Percentiles rank a stretch among this genome's conserved stretches.
Conservation (phyloP, 106 monocot species). For the Apostasia ramifera region DNA sequence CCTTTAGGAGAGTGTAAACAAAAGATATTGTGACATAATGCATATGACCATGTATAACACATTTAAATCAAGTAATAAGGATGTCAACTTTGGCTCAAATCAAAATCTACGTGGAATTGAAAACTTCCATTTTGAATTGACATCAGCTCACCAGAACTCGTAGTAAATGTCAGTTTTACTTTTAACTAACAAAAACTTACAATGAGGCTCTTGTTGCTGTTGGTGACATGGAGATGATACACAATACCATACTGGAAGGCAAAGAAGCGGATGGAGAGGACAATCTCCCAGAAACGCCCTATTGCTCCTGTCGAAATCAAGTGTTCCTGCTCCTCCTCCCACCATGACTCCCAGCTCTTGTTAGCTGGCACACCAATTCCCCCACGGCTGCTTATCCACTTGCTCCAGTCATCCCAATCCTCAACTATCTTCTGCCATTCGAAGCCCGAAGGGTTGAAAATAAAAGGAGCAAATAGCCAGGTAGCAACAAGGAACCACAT, state of each 20-base stretch:
- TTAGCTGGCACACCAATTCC: conserved; percentile 89
- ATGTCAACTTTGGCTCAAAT: too few relatives aligned
- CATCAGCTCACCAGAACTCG: too few relatives aligned
- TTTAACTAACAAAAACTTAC: conserved; percentile 26
- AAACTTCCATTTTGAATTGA: too few relatives aligned
- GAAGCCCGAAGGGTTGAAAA: conserved; percentile 96
- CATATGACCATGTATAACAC: too few relatives aligned
- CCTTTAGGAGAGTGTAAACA: too few relatives aligned
- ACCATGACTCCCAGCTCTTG: conserved; percentile 99
- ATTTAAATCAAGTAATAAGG: too few relatives aligned
- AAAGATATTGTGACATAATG: too few relatives aligned
- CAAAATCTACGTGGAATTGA: too few relatives aligned
- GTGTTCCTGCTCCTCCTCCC: conserved; percentile 97
- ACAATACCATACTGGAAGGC: conserved; percentile 95
- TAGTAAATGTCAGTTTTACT: too few relatives aligned
- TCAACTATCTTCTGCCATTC: conserved; percentile 99
- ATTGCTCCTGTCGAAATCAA: conserved; percentile 64
- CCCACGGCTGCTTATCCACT: conserved; percentile 87
- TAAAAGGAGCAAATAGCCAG: conserved; percentile 89
- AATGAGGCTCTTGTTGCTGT: conserved; percentile 65
- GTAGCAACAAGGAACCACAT: conserved; percentile 95
- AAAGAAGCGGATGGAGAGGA: conserved; percentile 82
- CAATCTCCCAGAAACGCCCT: conserved; percentile 81
- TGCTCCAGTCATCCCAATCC: conserved; percentile 95
- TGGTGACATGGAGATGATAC: conserved; percentile 77